Percentiles rank a stretch among this genome's conserved stretches.
phyloP scores from a whole-genome alignment of 1,139 yeast species.

The Hanseniaspora gamundiae region DNA sequence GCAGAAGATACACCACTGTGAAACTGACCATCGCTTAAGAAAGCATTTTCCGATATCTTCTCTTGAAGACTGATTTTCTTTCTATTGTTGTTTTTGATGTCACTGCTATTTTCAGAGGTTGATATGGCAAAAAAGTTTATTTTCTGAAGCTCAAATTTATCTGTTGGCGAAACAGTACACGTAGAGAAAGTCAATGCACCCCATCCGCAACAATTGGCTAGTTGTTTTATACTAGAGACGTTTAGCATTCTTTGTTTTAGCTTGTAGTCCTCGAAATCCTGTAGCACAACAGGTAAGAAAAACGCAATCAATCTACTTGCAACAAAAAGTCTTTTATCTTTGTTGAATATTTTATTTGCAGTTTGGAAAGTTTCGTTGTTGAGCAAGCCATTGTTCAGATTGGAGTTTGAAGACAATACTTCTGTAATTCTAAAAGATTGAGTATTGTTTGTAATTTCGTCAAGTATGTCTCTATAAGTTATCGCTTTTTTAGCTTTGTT shows the following conservation, averaged over 20 bases:
- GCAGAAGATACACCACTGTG: conserved; percentile 92
- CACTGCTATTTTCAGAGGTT: conserved; percentile 31
- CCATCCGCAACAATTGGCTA: conserved; percentile 68
- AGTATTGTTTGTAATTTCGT: conserved; percentile 2
- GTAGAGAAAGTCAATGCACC: conserved; percentile 61
- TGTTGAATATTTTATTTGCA: neutral
- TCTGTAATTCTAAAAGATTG: conserved; percentile 7
- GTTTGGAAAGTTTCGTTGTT: neutral
- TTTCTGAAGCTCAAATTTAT: conserved; percentile 68
- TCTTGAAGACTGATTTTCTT: conserved; percentile 47
- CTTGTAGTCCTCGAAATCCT: conserved; percentile 1
- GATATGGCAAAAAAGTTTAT: conserved; percentile 59
- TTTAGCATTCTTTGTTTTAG: conserved; percentile 53
- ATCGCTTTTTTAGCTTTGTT: neutral
- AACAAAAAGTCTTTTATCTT: conserved; percentile 30
- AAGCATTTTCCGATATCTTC: conserved; percentile 30
- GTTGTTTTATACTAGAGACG: conserved; percentile 55
- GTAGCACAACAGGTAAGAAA: conserved; percentile 4
- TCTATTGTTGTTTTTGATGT: too few species aligned
- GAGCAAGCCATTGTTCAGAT: conserved; percentile 3
- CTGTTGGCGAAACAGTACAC: conserved; percentile 56
- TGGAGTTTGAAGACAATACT: too few species aligned
- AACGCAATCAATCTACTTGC: conserved; percentile 15
- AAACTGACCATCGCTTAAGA: conserved; percentile 62
- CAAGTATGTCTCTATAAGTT: neutral